These are phyloP conservation scores for Xanthoconium purpureum DNA, from an alignment of 768 basidiomycete genomes.

Conservation along the genomic window DNA sequence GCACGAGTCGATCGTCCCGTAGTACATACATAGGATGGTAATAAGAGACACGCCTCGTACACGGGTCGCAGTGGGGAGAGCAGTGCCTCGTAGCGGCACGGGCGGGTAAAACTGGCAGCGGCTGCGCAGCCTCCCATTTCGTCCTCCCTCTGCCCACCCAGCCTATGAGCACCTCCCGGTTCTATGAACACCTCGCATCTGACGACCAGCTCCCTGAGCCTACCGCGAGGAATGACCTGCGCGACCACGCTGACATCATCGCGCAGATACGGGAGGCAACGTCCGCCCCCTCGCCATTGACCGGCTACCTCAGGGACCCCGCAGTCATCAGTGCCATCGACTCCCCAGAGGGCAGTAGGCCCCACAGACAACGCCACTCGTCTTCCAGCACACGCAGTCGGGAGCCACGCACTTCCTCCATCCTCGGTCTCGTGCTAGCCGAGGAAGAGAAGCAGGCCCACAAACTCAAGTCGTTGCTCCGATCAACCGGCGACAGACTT, in stretches of 20 bases:
- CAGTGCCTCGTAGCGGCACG: too few relatives aligned
- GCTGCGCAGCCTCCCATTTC: constrained; percentile 4
- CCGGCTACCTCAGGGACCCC: constrained; percentile 45
- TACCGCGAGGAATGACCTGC: not conserved
- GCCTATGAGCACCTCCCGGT: constrained; percentile 29
- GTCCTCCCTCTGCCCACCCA: constrained; percentile 5
- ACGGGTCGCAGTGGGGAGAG: constrained; percentile 3
- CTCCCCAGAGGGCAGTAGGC: constrained; percentile 25
- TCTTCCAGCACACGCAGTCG: constrained; percentile 40
- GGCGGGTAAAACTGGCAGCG: constrained; percentile 7
- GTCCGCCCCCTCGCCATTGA: constrained; percentile 43
- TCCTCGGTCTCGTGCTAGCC: constrained; percentile 44
- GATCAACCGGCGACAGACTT: constrained; percentile 49
- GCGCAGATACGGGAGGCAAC: constrained; percentile 43
- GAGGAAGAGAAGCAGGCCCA: constrained; percentile 58
- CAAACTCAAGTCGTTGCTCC: constrained; percentile 51
- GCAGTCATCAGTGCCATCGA: constrained; percentile 36
- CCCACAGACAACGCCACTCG: constrained; percentile 30
- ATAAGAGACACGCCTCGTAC: not conserved
- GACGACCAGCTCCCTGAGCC: constrained; percentile 15
- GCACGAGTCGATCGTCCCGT: too few relatives aligned
- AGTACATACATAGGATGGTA: too few relatives aligned
- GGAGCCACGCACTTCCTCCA: constrained; percentile 37
- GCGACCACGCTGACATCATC: constrained; percentile 33
- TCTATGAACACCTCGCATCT: constrained; percentile 30